These are phyloP conservation scores for Lodderomyces oxycetoniae DNA, from an alignment of 1,139 yeast species.

Conservation along the genomic window DNA sequence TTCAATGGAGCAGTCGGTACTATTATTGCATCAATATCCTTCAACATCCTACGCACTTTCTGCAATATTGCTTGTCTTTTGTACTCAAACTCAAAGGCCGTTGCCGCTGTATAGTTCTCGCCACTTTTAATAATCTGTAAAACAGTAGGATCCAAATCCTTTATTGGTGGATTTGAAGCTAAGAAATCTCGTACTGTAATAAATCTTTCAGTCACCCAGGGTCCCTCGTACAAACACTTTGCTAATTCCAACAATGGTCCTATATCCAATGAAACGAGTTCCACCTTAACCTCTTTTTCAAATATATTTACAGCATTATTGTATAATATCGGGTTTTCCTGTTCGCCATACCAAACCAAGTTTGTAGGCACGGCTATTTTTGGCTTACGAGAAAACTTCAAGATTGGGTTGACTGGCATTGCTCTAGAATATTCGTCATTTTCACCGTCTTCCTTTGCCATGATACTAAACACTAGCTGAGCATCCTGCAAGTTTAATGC, in stretches of 20 bases:
- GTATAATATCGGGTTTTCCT: conserved; percentile 68
- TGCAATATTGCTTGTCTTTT: conserved; percentile 73
- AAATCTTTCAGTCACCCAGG: conserved; percentile 98
- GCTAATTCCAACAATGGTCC: conserved; percentile 76
- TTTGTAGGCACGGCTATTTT: conserved; percentile 69
- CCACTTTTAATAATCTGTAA: conserved; percentile 71
- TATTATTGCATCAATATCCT: conserved; percentile 65
- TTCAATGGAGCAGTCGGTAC: conserved; percentile 94
- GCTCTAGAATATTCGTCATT: conserved; percentile 76
- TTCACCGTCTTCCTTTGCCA: conserved; percentile 70
- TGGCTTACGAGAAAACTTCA: conserved; percentile 55
- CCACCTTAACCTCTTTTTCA: conserved; percentile 48
- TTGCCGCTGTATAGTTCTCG: conserved; percentile 71
- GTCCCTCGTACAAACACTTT: conserved; percentile 88
- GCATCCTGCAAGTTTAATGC: conserved; percentile 77
- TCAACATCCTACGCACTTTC: conserved; percentile 51
- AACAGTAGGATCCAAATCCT: conserved; percentile 81
- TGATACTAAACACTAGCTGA: conserved; percentile 61
- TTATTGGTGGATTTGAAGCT: conserved; percentile 65
- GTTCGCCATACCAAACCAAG: conserved; percentile 76
- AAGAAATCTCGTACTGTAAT: conserved; percentile 75
- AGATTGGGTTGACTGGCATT: conserved; percentile 62
- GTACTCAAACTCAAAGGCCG: conserved; percentile 79
- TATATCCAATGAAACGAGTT: conserved; percentile 60
- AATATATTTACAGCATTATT: conserved; percentile 56